Evolutionary conservation across 148 eudicot species (phyloP).

Genomic region (Pouteria glomerata): DNA sequence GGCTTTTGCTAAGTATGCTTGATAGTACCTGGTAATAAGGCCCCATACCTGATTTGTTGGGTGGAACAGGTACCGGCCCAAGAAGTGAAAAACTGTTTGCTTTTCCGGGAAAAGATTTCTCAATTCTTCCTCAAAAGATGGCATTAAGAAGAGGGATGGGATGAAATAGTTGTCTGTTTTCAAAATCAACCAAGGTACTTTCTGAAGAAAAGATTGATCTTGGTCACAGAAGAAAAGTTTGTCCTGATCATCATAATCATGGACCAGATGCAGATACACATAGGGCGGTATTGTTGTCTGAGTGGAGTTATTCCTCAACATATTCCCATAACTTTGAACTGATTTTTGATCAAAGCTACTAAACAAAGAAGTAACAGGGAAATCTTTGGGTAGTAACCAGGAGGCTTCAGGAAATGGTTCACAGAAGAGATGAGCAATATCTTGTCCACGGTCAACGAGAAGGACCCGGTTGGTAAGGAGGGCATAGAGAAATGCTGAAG

Average conservation of each 20-base stretch:
- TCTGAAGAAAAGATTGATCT: slow-evolving; percentile 54
- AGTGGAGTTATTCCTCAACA: slow-evolving; percentile 45
- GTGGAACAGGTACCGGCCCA: slow-evolving; percentile 87
- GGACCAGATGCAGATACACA: slow-evolving; percentile 73
- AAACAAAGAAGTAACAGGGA: slow-evolving; percentile 57
- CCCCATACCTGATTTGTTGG: slow-evolving; percentile 98
- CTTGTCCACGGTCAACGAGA: slow-evolving; percentile 76
- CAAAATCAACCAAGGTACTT: slow-evolving; percentile 81
- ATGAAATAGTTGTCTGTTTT: slow-evolving; percentile 77
- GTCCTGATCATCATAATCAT: slow-evolving; percentile 78
- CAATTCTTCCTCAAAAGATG: slow-evolving; percentile 74
- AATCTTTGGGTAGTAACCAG: slow-evolving; percentile 86
- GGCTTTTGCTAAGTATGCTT: slow-evolving; percentile 72
- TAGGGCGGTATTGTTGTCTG: slow-evolving; percentile 27
- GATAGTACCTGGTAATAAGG: slow-evolving; percentile 65
- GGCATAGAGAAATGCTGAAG: slow-evolving; percentile 82
- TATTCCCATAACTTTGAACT: slow-evolving; percentile 45
- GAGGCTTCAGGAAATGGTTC: slow-evolving; percentile 86
- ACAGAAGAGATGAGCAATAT: slow-evolving; percentile 78
- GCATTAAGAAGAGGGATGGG: slow-evolving; percentile 77
- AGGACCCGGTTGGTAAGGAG: slow-evolving; percentile 77
- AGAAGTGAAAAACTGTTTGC: slow-evolving; percentile 69
- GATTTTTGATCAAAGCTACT: slow-evolving; percentile 40
- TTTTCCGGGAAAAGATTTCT: slow-evolving; percentile 68
- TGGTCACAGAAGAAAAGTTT: slow-evolving; percentile 89